Conservation (phyloP, 192 early-diverging fungal genomes). For the Podochytrium sp. region DNA sequence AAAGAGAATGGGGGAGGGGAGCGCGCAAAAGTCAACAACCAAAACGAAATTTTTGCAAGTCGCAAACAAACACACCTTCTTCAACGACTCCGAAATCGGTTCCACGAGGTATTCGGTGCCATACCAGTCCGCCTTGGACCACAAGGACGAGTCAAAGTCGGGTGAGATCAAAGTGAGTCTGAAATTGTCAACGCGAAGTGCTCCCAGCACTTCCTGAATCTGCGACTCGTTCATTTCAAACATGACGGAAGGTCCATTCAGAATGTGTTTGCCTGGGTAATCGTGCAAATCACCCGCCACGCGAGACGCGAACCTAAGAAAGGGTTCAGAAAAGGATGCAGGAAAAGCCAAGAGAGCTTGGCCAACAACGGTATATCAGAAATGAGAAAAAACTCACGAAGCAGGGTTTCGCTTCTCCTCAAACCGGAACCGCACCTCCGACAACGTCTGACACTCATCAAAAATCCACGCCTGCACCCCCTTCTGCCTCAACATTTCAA, state of each 20-base stretch:
- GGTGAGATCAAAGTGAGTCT: constrained; percentile 43
- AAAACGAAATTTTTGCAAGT: constrained; percentile 74
- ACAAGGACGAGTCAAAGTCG: constrained; percentile 41
- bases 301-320: constrained; percentile 59
- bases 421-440: constrained; percentile 65
- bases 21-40: constrained; percentile 77
- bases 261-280: constrained; percentile 68
- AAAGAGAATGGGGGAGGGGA: constrained; percentile 17
- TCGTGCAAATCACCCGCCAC: constrained; percentile 81
- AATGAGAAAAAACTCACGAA: constrained; percentile 7
- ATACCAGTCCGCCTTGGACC: constrained; percentile 77
- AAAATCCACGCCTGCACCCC: constrained; percentile 82
- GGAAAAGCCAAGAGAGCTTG: neutral
- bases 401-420: constrained; percentile 61
- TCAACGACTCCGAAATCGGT: constrained; percentile 57
- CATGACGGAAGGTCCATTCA: constrained; percentile 74
- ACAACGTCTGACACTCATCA: constrained; percentile 59
- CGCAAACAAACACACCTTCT: constrained; percentile 55
- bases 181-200: constrained; percentile 68
- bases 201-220: constrained; percentile 65
- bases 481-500: constrained; percentile 74
- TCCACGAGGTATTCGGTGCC: constrained; percentile 76
- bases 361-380: no score
- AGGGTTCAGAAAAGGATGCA: neutral
- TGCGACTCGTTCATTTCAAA: constrained; percentile 66